These are phyloP conservation scores for Areca catechu DNA, from an alignment of 176 grass and related monocot species.

Conservation along the genomic window DNA sequence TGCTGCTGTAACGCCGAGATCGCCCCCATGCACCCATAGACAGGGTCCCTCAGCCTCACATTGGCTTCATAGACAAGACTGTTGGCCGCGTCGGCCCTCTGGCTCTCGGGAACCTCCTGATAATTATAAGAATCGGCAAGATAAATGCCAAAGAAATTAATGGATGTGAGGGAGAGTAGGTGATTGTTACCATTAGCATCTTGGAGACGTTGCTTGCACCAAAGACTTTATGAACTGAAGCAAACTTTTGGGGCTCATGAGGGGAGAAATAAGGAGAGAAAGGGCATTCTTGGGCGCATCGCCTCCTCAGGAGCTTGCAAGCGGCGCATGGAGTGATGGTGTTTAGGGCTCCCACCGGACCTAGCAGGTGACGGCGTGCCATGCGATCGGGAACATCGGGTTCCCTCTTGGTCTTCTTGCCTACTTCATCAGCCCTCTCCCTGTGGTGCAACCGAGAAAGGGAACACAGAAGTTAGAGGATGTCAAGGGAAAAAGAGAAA, in stretches of 20 bases:
- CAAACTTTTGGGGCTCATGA: slow-evolving; percentile 88
- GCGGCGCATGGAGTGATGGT: slow-evolving; percentile 74
- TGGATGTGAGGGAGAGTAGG: no score
- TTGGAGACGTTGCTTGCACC: slow-evolving; percentile 98
- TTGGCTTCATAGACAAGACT: slow-evolving; percentile 95
- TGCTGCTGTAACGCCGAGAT: slow-evolving; percentile 81
- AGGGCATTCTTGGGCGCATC: slow-evolving; percentile 91
- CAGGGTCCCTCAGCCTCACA: slow-evolving; percentile 66
- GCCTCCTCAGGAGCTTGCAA: slow-evolving; percentile 76
- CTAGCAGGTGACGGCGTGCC: background rate
- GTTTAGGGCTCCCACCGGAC: slow-evolving; percentile 33
- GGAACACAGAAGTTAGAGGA: background rate
- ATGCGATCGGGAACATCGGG: slow-evolving; percentile 11
- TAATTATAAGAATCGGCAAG: background rate
- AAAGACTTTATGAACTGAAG: slow-evolving; percentile 82
- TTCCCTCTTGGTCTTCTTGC: slow-evolving; percentile 71
- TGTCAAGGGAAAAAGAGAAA: background rate
- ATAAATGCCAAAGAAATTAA: no score
- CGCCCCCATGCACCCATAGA: slow-evolving; percentile 90
- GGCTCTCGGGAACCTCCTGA: slow-evolving; percentile 84
- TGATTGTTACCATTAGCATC: slow-evolving; percentile 50
- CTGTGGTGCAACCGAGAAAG: slow-evolving; percentile 23
- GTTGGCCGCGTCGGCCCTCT: slow-evolving; percentile 70
- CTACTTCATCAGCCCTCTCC: slow-evolving; percentile 69
- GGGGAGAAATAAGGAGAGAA: slow-evolving; percentile 96